phyloP scores from a whole-genome alignment of 371 early-diverging fungal genomes.

The Coemansia sp. region DNA sequence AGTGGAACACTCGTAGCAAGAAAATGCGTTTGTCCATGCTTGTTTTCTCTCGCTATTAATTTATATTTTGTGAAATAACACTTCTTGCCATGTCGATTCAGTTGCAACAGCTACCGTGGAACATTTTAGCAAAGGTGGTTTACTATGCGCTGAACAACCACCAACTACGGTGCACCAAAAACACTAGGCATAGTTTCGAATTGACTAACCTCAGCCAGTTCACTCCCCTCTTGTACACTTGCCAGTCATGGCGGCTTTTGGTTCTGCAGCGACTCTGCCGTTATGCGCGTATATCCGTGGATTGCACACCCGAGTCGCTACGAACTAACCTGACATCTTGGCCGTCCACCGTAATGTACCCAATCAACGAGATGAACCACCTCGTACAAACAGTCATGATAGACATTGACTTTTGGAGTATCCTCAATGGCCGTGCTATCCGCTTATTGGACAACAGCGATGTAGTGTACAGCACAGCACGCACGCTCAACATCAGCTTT shows the following conservation, averaged over 20 bases:
- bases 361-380: neutral
- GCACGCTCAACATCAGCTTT: neutral
- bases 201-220: neutral
- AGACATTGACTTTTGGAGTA: slow-evolving; percentile 9
- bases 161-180: neutral
- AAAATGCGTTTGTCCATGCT: neutral
- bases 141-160: neutral
- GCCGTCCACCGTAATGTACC: neutral
- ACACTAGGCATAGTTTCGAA: neutral
- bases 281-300: neutral
- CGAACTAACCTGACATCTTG: neutral
- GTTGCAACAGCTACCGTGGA: slow-evolving; percentile 12
- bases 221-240: slow-evolving; percentile 1
- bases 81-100: neutral
- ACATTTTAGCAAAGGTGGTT: neutral
- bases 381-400: neutral
- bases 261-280: neutral
- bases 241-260: slow-evolving; percentile 6
- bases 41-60: neutral
- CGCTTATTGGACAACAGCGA: neutral
- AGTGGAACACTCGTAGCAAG: neutral
- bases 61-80: neutral
- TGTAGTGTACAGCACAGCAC: neutral
- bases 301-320: neutral
- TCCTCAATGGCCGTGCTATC: slow-evolving; percentile 2